Conservation (phyloP, 2,329 filamentous ascomycete species). For the Botrytis aclada region DNA sequence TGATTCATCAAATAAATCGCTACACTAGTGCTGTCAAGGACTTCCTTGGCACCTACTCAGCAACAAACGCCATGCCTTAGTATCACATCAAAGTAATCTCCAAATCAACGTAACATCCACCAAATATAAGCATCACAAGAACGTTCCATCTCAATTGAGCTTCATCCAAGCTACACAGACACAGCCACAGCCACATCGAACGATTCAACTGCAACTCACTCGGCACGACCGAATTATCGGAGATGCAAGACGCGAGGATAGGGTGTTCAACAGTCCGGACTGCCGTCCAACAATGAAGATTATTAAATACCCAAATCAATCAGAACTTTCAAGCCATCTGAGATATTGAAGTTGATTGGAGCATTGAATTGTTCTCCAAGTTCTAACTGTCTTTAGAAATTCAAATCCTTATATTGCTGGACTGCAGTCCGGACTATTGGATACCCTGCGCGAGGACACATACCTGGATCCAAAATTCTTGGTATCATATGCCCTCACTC, state of each 20-base stretch:
- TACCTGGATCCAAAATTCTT: neutral
- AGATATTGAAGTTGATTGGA: too few relatives aligned
- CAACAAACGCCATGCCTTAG: neutral
- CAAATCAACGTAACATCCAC: conserved; percentile 4
- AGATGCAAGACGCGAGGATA: neutral
- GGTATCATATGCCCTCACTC: neutral
- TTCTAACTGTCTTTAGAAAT: too few relatives aligned
- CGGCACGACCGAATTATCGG: conserved; percentile 6
- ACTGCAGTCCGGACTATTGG: too few relatives aligned
- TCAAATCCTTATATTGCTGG: too few relatives aligned
- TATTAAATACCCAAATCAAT: too few relatives aligned
- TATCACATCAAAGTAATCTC: neutral
- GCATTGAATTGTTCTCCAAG: too few relatives aligned
- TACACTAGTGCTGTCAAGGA: neutral
- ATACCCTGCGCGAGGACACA: neutral
- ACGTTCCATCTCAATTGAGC: neutral
- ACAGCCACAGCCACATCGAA: conserved; percentile 12
- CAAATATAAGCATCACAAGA: neutral
- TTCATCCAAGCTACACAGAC: neutral
- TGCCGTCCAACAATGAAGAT: too few relatives aligned
- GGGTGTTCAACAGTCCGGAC: too few relatives aligned
- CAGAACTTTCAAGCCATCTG: too few relatives aligned
- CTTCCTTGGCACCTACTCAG: neutral
- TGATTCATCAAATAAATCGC: neutral
- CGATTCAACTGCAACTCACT: neutral